Percentiles rank a stretch among this genome's conserved stretches.
Conservation (phyloP, 2,329 filamentous ascomycete species). For the Exophiala lecanii-corni region DNA sequence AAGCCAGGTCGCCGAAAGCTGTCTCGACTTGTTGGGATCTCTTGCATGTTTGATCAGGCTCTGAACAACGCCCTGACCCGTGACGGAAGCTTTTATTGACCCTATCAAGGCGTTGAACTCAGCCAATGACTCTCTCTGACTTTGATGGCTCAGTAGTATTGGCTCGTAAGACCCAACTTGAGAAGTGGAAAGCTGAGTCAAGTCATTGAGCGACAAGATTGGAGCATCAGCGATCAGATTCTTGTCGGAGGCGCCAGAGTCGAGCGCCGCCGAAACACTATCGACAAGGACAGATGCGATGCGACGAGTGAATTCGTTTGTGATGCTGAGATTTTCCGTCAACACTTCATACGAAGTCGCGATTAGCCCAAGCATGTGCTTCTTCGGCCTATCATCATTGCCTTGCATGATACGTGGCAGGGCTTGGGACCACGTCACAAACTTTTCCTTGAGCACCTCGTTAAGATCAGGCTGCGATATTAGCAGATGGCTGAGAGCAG, state of each 20-base stretch:
- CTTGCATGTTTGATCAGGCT: constrained; percentile 62
- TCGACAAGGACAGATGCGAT: constrained; percentile 68
- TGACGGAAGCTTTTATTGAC: constrained; percentile 47
- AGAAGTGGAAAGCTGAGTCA: constrained; percentile 6
- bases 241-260: constrained; percentile 18
- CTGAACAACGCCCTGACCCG: constrained; percentile 50
- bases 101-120: constrained; percentile 57
- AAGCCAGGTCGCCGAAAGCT: constrained; percentile 75
- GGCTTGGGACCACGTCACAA: constrained; percentile 77
- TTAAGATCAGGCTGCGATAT: constrained; percentile 58
- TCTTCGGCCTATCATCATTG: constrained; percentile 73
- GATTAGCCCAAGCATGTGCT: constrained; percentile 69
- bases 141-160: constrained; percentile 24
- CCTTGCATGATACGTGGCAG: constrained; percentile 79
- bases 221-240: constrained; percentile 12
- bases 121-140: constrained; percentile 47
- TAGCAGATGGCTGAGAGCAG: constrained; percentile 56
- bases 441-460: constrained; percentile 62
- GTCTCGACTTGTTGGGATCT: constrained; percentile 53
- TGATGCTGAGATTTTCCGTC: constrained; percentile 58
- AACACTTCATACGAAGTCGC: constrained; percentile 66
- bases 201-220: constrained; percentile 3
- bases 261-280: constrained; percentile 56
- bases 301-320: constrained; percentile 61
- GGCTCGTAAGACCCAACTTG: constrained; percentile 10